These are phyloP conservation scores for Lobosporangium transversale DNA, from an alignment of 192 early-diverging fungal species.

Conservation along the genomic window DNA sequence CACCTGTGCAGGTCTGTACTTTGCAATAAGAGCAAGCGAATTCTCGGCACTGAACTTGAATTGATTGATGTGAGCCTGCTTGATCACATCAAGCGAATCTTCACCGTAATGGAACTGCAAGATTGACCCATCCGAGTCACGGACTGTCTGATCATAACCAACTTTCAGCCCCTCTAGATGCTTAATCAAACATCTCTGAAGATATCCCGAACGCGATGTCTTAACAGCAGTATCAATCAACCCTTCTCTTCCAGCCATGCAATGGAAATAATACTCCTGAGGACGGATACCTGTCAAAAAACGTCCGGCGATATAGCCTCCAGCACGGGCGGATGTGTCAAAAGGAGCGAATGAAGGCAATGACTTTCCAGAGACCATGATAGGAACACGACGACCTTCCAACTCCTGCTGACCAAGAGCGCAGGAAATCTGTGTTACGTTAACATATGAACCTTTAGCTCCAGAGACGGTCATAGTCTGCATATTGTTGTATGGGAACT, in stretches of 20 bases:
- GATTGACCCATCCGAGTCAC: constrained; percentile 93
- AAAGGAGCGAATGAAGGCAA: constrained; percentile 94
- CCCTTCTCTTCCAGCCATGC: constrained; percentile 99
- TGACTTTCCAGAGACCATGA: constrained; percentile 97
- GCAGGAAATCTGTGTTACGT: constrained; percentile 97
- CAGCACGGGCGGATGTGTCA: constrained; percentile 89
- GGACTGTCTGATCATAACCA: constrained; percentile 97
- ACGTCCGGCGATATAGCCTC: constrained; percentile 96
- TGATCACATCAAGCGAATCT: constrained; percentile 95
- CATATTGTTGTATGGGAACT: constrained; percentile 98
- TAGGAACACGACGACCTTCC: constrained; percentile 96
- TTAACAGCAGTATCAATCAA: constrained; percentile 99
- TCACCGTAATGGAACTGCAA: constrained; percentile 99
- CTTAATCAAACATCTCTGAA: constrained; percentile 99
- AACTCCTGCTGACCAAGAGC: constrained; percentile 97
- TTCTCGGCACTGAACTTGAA: constrained; percentile 97
- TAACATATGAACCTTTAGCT: constrained; percentile 96
- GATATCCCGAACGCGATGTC: constrained; percentile 97
- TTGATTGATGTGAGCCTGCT: constrained; percentile 88
- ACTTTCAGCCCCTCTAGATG: constrained; percentile 95
- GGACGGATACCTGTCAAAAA: constrained; percentile 99
- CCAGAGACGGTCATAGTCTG: constrained; percentile 99
- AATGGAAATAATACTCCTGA: constrained; percentile 91
- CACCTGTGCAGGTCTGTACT: constrained; percentile 80
- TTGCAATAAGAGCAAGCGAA: constrained; percentile 80